Base-by-base conservation (phyloP, 305 asterid genomes). In the Fraxinus paxiana region DNA sequence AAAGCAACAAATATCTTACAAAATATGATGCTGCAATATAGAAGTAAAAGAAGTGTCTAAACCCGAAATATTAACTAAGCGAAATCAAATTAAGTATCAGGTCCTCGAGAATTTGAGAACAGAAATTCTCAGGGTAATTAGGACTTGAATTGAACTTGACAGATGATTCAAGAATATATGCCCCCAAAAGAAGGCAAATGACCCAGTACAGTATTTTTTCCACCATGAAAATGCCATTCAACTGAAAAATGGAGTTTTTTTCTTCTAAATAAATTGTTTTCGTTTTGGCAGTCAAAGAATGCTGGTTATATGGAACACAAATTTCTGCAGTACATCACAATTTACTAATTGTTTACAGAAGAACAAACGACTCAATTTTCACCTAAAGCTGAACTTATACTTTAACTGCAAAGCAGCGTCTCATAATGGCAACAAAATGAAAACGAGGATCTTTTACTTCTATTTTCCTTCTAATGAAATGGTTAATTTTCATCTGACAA, bases 21-120 rank as follows among this genome's bases (percentile, higher is more conserved):
- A 75, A 79, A 77, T 1, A 51, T 30, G 63, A 3, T 71, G 54
- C 70, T 35, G 71, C 86, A 82, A 48, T 76, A 35, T 51, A 63
- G 72, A 63, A 26, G 7, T 24, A 6, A 74, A 72, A 72, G 59
- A 10, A 26, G 26, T 13, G 6, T 18, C 43, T 4, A 20, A 6
- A 8, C 26, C 77, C 0, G 0, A 37, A 73, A 74, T 5, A 37
- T 41, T 13, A 61, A 28, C 54, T 7, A 1, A 13, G 48, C 15
- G 22, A 75, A 76, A 71, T 37, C 43, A 15, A 61, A 46, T 77
- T 84, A 48, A 76, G 26, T 46, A 51, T 59, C 59, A 84, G 61
- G 22, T n/a, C 61, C 81, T 34, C 7, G 4, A 26, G 33, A 20
- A 18, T 61, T 18, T 20, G 70, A 61, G 69, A 59, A 30, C 46